Conservation (phyloP, 1,284 basidiomycete genomes). For the Sphagnurus paluster region DNA sequence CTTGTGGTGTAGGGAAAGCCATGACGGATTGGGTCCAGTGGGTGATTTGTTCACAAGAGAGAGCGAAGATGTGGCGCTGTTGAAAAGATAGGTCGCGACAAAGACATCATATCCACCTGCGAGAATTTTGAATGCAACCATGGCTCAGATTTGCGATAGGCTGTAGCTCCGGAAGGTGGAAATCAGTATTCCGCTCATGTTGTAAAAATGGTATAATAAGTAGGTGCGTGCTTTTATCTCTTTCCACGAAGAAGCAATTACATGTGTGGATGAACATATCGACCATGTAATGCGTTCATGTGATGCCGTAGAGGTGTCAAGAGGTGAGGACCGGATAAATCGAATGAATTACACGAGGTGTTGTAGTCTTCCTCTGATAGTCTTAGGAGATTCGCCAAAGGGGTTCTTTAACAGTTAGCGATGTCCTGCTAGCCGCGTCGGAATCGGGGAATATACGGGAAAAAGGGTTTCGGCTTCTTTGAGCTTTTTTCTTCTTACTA, state of each 20-base stretch:
- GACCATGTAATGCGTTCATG: too few relatives aligned
- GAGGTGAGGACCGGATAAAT: too few relatives aligned
- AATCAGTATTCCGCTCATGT: too few relatives aligned
- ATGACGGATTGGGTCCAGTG: conserved; percentile 54
- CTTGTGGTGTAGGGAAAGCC: conserved; percentile 52
- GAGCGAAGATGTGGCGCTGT: conserved; percentile 45
- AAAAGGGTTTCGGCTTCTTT: background rate
- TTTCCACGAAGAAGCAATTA: too few relatives aligned
- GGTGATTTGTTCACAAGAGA: conserved; percentile 47
- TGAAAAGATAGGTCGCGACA: conserved; percentile 62
- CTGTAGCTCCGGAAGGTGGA: background rate
- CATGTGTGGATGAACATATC: too few relatives aligned
- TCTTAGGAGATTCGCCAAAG: too few relatives aligned
- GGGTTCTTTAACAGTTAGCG: too few relatives aligned
- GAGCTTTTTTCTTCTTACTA: background rate
- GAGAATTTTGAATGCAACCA: conserved; percentile 62
- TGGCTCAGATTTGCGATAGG: conserved; percentile 20
- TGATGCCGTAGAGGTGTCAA: too few relatives aligned
- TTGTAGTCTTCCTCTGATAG: too few relatives aligned
- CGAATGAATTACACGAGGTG: too few relatives aligned
- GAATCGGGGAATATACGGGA: background rate
- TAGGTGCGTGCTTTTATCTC: too few relatives aligned
- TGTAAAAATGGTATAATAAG: too few relatives aligned
- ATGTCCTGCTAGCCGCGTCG: background rate
- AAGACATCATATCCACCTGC: conserved; percentile 62